Percentiles rank a stretch among this genome's conserved stretches.
These are phyloP conservation scores for Xylaria nigripes DNA, from an alignment of 495 filamentous ascomycete species.

Conservation along the genomic window DNA sequence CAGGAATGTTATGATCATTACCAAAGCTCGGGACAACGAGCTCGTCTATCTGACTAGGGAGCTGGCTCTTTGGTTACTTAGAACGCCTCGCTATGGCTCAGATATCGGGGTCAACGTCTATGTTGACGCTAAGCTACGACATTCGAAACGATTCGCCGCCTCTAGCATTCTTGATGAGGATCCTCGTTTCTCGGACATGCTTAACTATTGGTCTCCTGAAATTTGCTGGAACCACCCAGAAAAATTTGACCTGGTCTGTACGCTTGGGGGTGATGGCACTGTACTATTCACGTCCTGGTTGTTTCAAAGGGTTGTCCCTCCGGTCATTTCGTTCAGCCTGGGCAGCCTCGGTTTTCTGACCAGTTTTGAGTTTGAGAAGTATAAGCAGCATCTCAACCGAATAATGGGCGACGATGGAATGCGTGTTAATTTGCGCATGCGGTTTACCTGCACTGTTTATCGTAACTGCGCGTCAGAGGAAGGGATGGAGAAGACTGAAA, in stretches of 20 bases:
- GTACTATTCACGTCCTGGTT: slow-evolving; percentile 90
- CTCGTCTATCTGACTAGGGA: slow-evolving; percentile 80
- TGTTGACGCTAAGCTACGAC: slow-evolving; percentile 82
- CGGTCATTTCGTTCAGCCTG: slow-evolving; percentile 79
- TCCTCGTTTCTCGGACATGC: slow-evolving; percentile 63
- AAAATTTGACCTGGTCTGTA: slow-evolving; percentile 86
- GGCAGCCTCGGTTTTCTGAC: slow-evolving; percentile 89
- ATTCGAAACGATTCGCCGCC: slow-evolving; percentile 80
- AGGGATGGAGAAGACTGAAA: slow-evolving; percentile 66
- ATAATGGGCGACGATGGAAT: slow-evolving; percentile 91
- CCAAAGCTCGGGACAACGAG: slow-evolving; percentile 87
- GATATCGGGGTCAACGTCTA: slow-evolving; percentile 83
- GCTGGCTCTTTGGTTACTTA: slow-evolving; percentile 76
- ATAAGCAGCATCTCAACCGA: slow-evolving; percentile 69
- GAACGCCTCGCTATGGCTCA: slow-evolving; percentile 71
- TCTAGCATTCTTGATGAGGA: slow-evolving; percentile 61
- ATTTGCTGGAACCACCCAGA: slow-evolving; percentile 85
- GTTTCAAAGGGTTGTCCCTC: slow-evolving; percentile 87
- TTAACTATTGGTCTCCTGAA: slow-evolving; percentile 90
- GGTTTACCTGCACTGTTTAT: slow-evolving; percentile 93
- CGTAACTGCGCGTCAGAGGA: slow-evolving; percentile 42
- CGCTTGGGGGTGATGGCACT: slow-evolving; percentile 86
- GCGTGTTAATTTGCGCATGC: slow-evolving; percentile 92
- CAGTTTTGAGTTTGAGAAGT: slow-evolving; percentile 79
- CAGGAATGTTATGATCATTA: slow-evolving; percentile 89